A percentile compares a stretch with the other conserved stretches of the same genome.
Conservation (phyloP, 129 eudicot genomes). For the Chrysanthemum lavandulifolium region DNA sequence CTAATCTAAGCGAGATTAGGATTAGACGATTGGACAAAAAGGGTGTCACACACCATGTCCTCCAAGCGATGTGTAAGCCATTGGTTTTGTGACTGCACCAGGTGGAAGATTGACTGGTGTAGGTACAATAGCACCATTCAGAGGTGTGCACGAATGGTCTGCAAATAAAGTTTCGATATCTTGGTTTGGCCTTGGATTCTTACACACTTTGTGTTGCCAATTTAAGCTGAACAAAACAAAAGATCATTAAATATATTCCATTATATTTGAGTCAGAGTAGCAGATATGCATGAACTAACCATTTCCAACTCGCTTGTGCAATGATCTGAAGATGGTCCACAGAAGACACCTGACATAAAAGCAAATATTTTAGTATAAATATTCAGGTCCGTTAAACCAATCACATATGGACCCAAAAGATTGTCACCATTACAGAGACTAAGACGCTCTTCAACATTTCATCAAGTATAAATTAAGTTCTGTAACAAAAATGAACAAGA, state of each 20-base stretch:
- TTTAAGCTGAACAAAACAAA: slow-evolving; percentile 55
- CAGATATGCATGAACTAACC: too few relatives aligned
- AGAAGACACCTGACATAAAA: too few relatives aligned
- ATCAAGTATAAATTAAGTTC: too few relatives aligned
- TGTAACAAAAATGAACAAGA: too few relatives aligned
- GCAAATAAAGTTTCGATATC: slow-evolving; percentile 74
- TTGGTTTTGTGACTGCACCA: slow-evolving; percentile 68
- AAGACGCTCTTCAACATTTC: too few relatives aligned
- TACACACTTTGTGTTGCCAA: slow-evolving; percentile 89
- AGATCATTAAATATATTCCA: background rate
- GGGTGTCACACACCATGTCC: slow-evolving; percentile 61
- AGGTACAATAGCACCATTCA: slow-evolving; percentile 73
- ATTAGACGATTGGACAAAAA: background rate
- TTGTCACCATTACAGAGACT: too few relatives aligned
- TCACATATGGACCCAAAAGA: too few relatives aligned
- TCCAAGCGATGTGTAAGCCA: slow-evolving; percentile 62
- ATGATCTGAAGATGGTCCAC: too few relatives aligned
- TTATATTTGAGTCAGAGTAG: too few relatives aligned
- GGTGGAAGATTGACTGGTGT: slow-evolving; percentile 67
- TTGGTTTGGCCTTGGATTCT: slow-evolving; percentile 85
- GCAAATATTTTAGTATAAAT: too few relatives aligned
- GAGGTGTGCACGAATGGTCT: slow-evolving; percentile 71
- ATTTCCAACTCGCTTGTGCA: too few relatives aligned
- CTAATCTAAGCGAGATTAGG: background rate
- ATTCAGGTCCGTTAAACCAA: too few relatives aligned